Conservation (phyloP, 2,329 filamentous ascomycete genomes). For the Cordyceps fumosorosea region DNA sequence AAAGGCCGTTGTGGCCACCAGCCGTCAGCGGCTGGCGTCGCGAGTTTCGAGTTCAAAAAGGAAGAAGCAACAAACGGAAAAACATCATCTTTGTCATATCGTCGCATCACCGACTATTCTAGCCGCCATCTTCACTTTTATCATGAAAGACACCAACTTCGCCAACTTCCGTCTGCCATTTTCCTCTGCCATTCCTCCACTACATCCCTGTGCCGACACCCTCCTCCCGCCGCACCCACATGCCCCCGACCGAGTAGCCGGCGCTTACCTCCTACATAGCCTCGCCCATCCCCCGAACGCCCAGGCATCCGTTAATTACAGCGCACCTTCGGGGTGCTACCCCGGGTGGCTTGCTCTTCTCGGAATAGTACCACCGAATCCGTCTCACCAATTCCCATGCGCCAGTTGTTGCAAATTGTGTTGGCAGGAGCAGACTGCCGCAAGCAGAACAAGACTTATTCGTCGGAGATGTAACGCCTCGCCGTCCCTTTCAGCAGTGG, state of each 20-base stretch:
- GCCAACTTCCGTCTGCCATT: not conserved
- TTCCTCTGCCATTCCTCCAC: not conserved
- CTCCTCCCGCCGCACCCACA: not conserved
- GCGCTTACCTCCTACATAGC: conserved; percentile 6
- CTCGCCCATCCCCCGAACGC: not conserved
- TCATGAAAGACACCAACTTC: not conserved
- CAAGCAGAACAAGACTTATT: not conserved
- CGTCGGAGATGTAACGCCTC: not conserved
- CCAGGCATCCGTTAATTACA: conserved; percentile 2
- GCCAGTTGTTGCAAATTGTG: not conserved
- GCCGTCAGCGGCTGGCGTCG: not conserved
- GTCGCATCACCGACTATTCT: not conserved
- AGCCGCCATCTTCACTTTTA: not conserved
- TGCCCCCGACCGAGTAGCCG: conserved; percentile 11
- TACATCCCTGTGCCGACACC: not conserved
- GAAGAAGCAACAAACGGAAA: not conserved
- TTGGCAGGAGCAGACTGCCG: not conserved
- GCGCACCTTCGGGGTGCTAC: not conserved
- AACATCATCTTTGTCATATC: not conserved
- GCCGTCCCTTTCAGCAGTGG: not conserved
- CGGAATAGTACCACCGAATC: not conserved
- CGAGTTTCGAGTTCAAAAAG: too few species aligned
- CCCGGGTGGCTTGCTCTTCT: not conserved
- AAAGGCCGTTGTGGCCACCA: not conserved
- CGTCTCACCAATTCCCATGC: not conserved